Conservation (phyloP, 139 green algal species). For the Mychonastes homosphaera region DNA sequence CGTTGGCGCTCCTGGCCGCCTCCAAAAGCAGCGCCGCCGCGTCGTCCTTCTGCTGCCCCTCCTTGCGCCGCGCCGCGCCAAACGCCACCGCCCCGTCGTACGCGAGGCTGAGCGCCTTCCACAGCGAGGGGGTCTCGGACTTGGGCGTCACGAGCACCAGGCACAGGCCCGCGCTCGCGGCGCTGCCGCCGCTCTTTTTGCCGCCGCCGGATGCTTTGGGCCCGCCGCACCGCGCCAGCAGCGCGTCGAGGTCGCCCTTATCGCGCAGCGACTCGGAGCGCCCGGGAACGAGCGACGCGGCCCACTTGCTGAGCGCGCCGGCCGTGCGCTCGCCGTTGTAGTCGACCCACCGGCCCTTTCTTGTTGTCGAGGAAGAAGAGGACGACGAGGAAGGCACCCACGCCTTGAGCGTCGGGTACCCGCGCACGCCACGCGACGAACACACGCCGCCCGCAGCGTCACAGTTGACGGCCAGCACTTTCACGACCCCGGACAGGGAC, state of each 20-base stretch:
- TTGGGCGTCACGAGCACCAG: conserved; percentile 67
- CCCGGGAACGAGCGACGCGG: conserved; percentile 46
- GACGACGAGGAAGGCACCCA: conserved; percentile 26
- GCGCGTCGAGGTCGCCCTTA: conserved; percentile 11
- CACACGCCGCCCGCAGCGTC: conserved; percentile 46
- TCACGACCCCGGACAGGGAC: conserved; percentile 58
- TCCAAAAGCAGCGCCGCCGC: too few species aligned
- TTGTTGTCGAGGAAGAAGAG: neutral
- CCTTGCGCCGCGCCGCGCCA: conserved; percentile 24
- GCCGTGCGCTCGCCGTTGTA: conserved; percentile 58
- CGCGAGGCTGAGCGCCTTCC: conserved; percentile 36
- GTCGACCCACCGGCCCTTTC: conserved; percentile 18
- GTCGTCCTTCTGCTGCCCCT: neutral
- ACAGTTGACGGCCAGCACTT: conserved; percentile 71
- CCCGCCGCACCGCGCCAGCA: conserved; percentile 22
- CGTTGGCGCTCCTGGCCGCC: too few species aligned
- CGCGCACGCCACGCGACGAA: conserved; percentile 35
- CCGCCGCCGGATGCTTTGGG: conserved; percentile 2
- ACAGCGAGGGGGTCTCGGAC: conserved; percentile 33
- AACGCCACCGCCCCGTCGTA: conserved; percentile 42
- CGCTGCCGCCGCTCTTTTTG: conserved; percentile 4
- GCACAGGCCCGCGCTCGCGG: conserved; percentile 46
- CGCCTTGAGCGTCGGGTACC: conserved; percentile 75
- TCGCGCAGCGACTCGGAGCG: conserved; percentile 21
- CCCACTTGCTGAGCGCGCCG: conserved; percentile 49